Conservation (phyloP, 78 protist species). For the Cavenderia fasciculata region DNA sequence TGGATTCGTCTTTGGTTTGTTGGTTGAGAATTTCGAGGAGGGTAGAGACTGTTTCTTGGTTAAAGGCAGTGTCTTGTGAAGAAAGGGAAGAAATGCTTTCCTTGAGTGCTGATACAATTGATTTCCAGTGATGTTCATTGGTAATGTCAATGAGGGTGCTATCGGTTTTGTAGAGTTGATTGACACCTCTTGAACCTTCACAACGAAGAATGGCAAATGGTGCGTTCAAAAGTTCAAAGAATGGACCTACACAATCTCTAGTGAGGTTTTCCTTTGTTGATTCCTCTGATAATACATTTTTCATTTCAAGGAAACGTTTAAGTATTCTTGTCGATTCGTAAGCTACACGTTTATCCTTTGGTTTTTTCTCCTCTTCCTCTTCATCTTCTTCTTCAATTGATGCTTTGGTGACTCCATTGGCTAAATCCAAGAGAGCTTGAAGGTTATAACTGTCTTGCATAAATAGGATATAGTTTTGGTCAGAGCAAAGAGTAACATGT, state of each 20-base stretch:
- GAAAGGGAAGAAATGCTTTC: background rate
- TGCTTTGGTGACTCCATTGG: conserved; percentile 41
- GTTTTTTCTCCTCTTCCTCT: conserved; percentile 1
- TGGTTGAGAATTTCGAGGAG: background rate
- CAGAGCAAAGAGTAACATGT: conserved; percentile 11
- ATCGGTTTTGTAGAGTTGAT: background rate
- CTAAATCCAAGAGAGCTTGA: conserved; percentile 14
- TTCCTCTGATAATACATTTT: background rate
- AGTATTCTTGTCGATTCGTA: conserved; percentile 46
- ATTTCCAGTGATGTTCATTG: background rate
- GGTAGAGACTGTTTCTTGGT: background rate
- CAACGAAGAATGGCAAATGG: conserved; percentile 21
- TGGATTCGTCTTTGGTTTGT: background rate
- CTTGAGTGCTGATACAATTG: background rate
- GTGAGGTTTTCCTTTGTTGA: background rate
- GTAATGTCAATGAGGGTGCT: background rate
- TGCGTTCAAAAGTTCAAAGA: conserved; percentile 16
- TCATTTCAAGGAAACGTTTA: conserved; percentile 13
- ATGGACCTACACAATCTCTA: conserved; percentile 8
- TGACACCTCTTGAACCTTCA: conserved; percentile 39
- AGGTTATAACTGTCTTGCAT: background rate
- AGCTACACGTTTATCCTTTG: conserved; percentile 47
- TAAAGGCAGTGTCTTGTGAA: background rate
- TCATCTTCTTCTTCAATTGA: conserved; percentile 43
- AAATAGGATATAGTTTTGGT: conserved; percentile 7